Conservation (phyloP, 306 rosid species). For the Trifolium pratense region DNA sequence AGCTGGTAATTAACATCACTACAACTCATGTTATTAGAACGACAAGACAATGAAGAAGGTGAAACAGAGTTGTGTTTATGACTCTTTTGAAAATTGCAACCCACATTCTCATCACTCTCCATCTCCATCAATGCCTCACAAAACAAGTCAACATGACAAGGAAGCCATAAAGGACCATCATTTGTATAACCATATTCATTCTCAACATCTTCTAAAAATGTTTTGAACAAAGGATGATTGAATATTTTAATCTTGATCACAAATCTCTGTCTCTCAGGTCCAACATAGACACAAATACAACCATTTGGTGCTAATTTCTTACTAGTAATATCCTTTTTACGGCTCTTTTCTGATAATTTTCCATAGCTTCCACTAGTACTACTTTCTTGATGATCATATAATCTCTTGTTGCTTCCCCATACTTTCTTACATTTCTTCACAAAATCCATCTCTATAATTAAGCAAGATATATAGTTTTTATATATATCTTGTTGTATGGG, state of each 20-base stretch:
- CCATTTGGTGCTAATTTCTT: constrained; percentile 46
- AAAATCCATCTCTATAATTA: constrained; percentile 22
- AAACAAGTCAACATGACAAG: constrained; percentile 68
- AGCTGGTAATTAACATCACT: background rate
- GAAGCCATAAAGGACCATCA: constrained; percentile 73
- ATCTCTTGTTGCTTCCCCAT: constrained; percentile 12
- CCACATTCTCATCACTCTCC: background rate
- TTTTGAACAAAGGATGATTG: constrained; percentile 64
- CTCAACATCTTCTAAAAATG: constrained; percentile 68
- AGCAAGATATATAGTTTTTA: background rate
- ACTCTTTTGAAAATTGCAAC: background rate
- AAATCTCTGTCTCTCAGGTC: constrained; percentile 56
- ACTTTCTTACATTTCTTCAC: constrained; percentile 36
- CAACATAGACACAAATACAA: constrained; percentile 66
- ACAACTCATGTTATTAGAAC: background rate
- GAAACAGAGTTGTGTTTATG: background rate
- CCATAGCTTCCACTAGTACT: background rate
- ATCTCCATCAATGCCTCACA: constrained; percentile 46
- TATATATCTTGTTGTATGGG: constrained; percentile 3
- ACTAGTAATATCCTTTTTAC: background rate
- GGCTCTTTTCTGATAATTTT: background rate
- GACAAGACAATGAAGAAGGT: constrained; percentile 3
- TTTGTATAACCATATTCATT: constrained; percentile 61
- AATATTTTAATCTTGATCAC: constrained; percentile 50
- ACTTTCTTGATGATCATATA: background rate